Evolutionary conservation across 441 rosid genomes (phyloP).

Genomic region (Biscutella laevigata): DNA sequence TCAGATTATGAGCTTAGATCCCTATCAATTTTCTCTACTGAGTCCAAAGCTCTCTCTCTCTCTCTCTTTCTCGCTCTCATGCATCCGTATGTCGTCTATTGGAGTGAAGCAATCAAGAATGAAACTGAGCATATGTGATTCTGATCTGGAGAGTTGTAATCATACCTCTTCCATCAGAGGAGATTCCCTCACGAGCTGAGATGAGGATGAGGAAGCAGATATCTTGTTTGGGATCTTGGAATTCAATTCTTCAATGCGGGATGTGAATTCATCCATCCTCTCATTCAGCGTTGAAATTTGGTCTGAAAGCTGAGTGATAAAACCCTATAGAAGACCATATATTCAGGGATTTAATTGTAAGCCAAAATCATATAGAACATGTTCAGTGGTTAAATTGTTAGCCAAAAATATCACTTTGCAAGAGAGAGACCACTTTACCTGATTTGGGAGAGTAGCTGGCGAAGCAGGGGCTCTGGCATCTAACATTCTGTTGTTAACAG

Average conservation of each 20-base stretch:
- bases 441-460: constrained; percentile 62
- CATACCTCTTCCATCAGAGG: constrained; percentile 88
- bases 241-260: constrained; percentile 76
- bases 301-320: constrained; percentile 76
- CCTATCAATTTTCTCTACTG: background rate
- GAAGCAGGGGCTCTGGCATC: constrained; percentile 61
- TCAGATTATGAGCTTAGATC: background rate
- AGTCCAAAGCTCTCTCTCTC: background rate
- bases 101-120: background rate
- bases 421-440: constrained; percentile 35
- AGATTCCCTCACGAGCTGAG: constrained; percentile 76
- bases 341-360: background rate
- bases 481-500: constrained; percentile 61
- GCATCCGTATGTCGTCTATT: background rate
- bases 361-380: background rate
- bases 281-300: constrained; percentile 87
- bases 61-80: background rate
- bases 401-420: background rate
- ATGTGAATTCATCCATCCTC: constrained; percentile 89
- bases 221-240: constrained; percentile 51
- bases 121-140: background rate
- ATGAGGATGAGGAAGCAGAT: constrained; percentile 60
- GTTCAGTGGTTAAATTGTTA: too few species aligned
- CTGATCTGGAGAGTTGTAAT: constrained; percentile 6
- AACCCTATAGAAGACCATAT: constrained; percentile 43